Base-by-base conservation (phyloP, 2,329 filamentous ascomycete species). In the Chalaropsis ovoidea region DNA sequence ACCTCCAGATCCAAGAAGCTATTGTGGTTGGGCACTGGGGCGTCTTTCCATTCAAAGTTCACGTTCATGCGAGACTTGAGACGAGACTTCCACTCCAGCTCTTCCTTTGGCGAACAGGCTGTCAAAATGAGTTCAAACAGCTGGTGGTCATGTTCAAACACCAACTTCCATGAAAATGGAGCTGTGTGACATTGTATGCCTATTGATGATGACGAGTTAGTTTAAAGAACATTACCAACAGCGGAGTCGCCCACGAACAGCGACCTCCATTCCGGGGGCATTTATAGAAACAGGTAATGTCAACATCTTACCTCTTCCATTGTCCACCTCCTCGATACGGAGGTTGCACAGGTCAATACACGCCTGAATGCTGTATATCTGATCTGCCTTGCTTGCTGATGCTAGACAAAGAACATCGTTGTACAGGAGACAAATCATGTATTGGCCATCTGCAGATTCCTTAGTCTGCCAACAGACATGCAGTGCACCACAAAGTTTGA, bases 131-230 rank as follows among this genome's bases (percentile, higher is more conserved):
- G 76, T 74, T 97, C 93, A 72, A 89, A 93, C 64, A 93, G 78
- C 67, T 88, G 85, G 69, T 88, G 83, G 66, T 87, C 81, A 69
- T 84, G 83, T 72, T 94, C 86, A 71, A 97, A 96, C 2, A 90
- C 80, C 11, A 96, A 72, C 73, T 97, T 99, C 93, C 92, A 97
- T 0, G 91, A 94, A 73, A 89, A 89, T 0, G 89, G 86, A 0
- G 89, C 89, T 2, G 88, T 89, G 69, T 94, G 87, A 71, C 91
- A 96, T 78, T 93, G 90, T 7, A 97, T 74, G 0, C 90, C 91
- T 95, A 68, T 58, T 10, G 60, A 24, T 11, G 22, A n/a, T 65
- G 8, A 63, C 27, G 24, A 13, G 61, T 73, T 49, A 73, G 70
- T 62, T 39, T 67, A 24, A 22, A 42, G 1, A 7, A 2, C 35